Evolutionary conservation across 306 rosid species (phyloP), one percentile per base, ranked within the genome.

Genomic region (Vicia villosa): DNA sequence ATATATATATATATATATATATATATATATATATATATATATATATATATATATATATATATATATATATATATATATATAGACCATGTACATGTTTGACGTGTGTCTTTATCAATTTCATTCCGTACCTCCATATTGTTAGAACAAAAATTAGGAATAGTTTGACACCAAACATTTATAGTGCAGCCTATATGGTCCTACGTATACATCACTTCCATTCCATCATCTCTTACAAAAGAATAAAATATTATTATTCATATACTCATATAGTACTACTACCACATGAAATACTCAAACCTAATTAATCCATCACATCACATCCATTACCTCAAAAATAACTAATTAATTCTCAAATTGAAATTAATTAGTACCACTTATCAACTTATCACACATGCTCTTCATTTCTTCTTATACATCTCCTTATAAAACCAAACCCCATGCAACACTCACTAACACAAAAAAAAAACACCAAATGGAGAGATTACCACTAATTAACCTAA

Each of bases 171-270:
- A 56, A 30, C 64, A 58, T 58, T 58, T 58, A 28, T 58, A n/a
- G 66, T 61, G 66, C 51, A 20, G 12, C n/a, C 14, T 56, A 22
- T 55, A 40, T 63, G 52, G 68, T 40, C 68, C 68, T 41, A 63
- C 51, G 17, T 40, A 63, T 63, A 63, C 68, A 38, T 63, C 51
- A 63, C 68, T 34, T 40, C 51, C 68, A 63, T 34, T 40, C 51
- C 68, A 63, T 63, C 22, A 63, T 40, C 36, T 19, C 1, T 11
- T 19, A 34, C 38, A 19, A 10, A 55, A 55, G 14, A 13, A 12
- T 49, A 62, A 62, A 17, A 62, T 19, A 37, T 19, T 19, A 37
- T 19, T 40, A 62, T 20, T 62, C 17, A 62, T 30, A 62, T 37
- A 19, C 49, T 58, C 10, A 13, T 3, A 17, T 3, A 7, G 2